Evolutionary conservation across 2,329 filamentous ascomycete species (phyloP).

Genomic region (Triangularia verruculosa): DNA sequence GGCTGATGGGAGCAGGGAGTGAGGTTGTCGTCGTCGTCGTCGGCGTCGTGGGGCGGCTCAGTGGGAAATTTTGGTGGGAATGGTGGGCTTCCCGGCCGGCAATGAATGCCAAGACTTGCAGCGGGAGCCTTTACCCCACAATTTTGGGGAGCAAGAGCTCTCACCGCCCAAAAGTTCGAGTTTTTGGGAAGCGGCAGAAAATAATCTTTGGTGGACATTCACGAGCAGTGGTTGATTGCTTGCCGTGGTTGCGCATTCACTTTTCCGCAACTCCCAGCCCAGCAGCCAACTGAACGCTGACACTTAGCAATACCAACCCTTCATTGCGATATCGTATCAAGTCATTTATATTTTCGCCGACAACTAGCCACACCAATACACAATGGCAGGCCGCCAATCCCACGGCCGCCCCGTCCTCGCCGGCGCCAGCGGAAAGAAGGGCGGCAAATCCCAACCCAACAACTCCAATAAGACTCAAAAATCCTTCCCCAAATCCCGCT

Average conservation of each 20-base stretch:
- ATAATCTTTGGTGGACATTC: constrained; percentile 11
- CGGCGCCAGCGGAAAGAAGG: not conserved
- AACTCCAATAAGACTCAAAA: not conserved
- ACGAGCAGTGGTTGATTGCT: not conserved
- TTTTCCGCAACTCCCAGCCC: not conserved
- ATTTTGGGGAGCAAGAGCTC: not conserved
- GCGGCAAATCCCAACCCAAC: constrained; percentile 28
- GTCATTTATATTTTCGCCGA: not conserved
- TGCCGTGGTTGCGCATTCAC: not conserved
- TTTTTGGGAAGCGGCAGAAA: constrained; percentile 24
- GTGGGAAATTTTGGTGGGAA: constrained; percentile 1
- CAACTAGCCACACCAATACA: constrained; percentile 14
- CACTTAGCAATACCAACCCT: not conserved
- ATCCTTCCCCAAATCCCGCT: constrained; percentile 44
- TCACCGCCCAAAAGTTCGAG: constrained; percentile 27
- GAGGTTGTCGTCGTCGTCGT: not conserved
- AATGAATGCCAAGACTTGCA: not conserved
- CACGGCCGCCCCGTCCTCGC: constrained; percentile 53
- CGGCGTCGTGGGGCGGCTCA: not conserved
- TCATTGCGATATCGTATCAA: not conserved
- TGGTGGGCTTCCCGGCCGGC: not conserved
- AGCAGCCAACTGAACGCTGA: not conserved
- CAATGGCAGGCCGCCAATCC: constrained; percentile 58
- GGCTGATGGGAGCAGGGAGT: not conserved
- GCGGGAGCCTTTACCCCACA: not conserved